Evolutionary conservation across 1,139 yeast genomes (phyloP).

Genomic region (Protomyces inouyei): DNA sequence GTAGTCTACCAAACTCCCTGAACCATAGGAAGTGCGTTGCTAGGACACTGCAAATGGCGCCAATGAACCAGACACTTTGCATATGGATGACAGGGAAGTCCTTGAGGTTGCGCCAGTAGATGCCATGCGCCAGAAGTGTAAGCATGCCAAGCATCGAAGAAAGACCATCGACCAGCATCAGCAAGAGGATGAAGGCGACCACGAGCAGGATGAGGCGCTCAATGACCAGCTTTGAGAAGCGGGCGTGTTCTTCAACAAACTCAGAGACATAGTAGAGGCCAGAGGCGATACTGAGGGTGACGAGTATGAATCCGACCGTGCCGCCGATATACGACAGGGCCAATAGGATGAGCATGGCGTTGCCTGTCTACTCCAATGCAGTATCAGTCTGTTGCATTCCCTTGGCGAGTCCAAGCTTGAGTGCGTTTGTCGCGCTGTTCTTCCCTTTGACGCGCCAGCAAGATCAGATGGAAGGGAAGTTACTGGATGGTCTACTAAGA

Average conservation of each 20-base stretch:
- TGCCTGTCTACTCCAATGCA: not conserved
- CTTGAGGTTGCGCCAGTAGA: conserved; percentile 69
- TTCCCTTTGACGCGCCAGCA: not conserved
- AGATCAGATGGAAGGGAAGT: not conserved
- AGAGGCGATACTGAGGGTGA: conserved; percentile 72
- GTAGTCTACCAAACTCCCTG: conserved; percentile 65
- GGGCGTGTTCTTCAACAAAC: conserved; percentile 87
- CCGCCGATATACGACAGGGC: conserved; percentile 49
- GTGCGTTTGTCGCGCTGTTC: not conserved
- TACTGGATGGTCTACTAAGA: not conserved
- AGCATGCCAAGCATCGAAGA: conserved; percentile 63
- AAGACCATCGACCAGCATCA: conserved; percentile 69
- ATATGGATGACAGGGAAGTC: conserved; percentile 80
- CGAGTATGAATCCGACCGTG: conserved; percentile 65
- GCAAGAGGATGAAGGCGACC: conserved; percentile 50
- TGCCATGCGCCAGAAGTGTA: conserved; percentile 62
- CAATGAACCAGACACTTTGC: conserved; percentile 63
- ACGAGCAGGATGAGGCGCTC: conserved; percentile 58
- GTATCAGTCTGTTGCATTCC: not conserved
- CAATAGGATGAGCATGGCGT: conserved; percentile 10
- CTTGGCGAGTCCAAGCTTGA: too few relatives aligned
- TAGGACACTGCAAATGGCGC: conserved; percentile 68
- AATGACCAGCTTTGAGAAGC: conserved; percentile 69
- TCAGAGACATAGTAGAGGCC: conserved; percentile 89
- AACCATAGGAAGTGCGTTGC: conserved; percentile 89